Evolutionary conservation across 2,329 filamentous ascomycete species (phyloP), one percentile per base, ranked within the genome.

Genomic region (Aspergillus pseudoglaucus): DNA sequence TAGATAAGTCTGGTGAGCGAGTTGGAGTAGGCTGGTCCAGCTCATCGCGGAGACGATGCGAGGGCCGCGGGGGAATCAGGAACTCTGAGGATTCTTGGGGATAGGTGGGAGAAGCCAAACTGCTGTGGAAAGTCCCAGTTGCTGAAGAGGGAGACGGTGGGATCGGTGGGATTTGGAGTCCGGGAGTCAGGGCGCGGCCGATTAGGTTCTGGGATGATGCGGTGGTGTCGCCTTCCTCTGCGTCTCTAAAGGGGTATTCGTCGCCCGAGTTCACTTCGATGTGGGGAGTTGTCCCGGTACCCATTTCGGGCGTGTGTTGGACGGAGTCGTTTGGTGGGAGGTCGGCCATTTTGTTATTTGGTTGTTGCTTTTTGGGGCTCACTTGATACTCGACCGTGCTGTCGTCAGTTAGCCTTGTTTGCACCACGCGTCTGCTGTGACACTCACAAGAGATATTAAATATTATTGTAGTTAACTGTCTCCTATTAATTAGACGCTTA

Each of bases 251-350:
- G 27, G 76, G 66, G 59, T 84, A 75, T 54, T 79, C 74, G 54
- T 72, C 75, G 41, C 77, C 80, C 22, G 80, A 83, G 60, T 85
- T 84, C 53, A 85, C 74, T 48, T 80, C 79, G 50, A 85, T 80
- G 55, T 84, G 82, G 55, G 81, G 81, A 30, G 25, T 30, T 12
- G 9, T 4, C 4, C 9, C 25, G 25, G 25, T 30, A 10, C 25
- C 25, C 25, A 30, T 30, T 30, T 30, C 25, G 25, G 25, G 25
- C 52, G 76, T 65, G 41, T 51, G 55, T 43, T 45, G 58, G 51
- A 35, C 52, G 4, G 25, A 30, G 25, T 30, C 25, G 10, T 30
- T 30, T 30, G 25, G 25, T 30, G 25, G 25, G 25, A 30, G 25
- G 9, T 30, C 25, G 25, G 25, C 25, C 25, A 30, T 30, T 30